These are phyloP conservation scores for Cystobasidium tubakii DNA, from an alignment of 768 basidiomycete genomes.

Conservation along the genomic window DNA sequence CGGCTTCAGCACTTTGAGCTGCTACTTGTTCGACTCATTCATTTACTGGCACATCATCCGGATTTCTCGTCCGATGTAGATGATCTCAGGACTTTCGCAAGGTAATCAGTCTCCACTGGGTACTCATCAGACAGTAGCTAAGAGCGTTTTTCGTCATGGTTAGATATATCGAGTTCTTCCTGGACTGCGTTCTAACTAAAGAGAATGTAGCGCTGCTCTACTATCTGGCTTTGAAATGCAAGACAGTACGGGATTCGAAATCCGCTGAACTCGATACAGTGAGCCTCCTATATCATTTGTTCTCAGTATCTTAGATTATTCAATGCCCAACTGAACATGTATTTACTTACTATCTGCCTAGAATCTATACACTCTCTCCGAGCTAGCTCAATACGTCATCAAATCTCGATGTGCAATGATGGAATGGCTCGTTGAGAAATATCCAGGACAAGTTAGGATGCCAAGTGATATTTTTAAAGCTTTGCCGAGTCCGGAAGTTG, in stretches of 20 bases:
- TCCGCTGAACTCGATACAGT: slow-evolving; percentile 68
- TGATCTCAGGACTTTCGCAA: slow-evolving; percentile 69
- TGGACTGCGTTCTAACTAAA: slow-evolving; percentile 66
- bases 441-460: slow-evolving; percentile 71
- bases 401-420: slow-evolving; percentile 60
- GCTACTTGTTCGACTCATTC: slow-evolving; percentile 76
- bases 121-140: too few relatives aligned
- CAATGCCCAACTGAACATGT: too few relatives aligned
- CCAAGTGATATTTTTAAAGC: slow-evolving; percentile 75
- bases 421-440: slow-evolving; percentile 69
- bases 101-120: too few relatives aligned
- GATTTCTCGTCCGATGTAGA: slow-evolving; percentile 67
- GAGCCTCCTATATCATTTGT: slow-evolving; percentile 20
- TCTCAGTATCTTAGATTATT: too few relatives aligned
- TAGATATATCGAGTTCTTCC: slow-evolving; percentile 84
- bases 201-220: slow-evolving; percentile 81
- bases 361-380: slow-evolving; percentile 82
- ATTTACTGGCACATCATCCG: slow-evolving; percentile 87
- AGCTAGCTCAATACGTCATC: slow-evolving; percentile 82
- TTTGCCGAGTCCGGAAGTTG: slow-evolving; percentile 60
- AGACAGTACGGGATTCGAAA: slow-evolving; percentile 76
- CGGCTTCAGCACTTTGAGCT: slow-evolving; percentile 58
- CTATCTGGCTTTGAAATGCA: slow-evolving; percentile 71
- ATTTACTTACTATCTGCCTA: too few relatives aligned
- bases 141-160: too few relatives aligned